Base-by-base conservation (phyloP, 495 filamentous ascomycete genomes). In the Friedmanniomyces simplex region DNA sequence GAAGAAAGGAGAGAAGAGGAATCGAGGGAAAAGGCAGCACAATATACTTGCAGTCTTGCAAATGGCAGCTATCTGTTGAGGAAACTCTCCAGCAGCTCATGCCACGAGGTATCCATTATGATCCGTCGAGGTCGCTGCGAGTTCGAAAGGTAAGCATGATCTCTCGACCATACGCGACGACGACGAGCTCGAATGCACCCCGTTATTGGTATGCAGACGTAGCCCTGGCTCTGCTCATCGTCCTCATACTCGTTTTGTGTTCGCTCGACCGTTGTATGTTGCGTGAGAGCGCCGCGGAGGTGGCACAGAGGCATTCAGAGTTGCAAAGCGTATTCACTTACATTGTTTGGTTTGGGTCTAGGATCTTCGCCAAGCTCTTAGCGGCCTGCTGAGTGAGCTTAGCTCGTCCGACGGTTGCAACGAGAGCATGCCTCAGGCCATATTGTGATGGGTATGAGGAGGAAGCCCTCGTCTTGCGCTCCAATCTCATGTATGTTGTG, bases 131-230 rank as follows among this genome's bases (percentile, higher is more conserved):
- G 28, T 3, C 3, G 28, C 28, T 32, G 4, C 10, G 28, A 32
- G 28, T 32, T 32, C 10, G 28, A 10, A 10, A 10, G 28, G 10
- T 32, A 32, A 10, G 28, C 10, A 32, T 10, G 28, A 10, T 10
- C 28, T 32, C 28, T 32, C 28, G 28, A 32, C 28, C 10, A 32
- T 32, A 3, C 10, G 28, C 28, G 28, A 32, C 28, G 28, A 32
- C 32, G 25, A 21, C 16, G 25, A 52, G 11, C 16, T 34, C 25
- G 2, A 12, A 32, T 13, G 20, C 34, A 24, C 25, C 14, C 2
- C 25, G 25, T 25, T 52, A 52, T 52, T 3, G 25, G 50, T 52
- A 52, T 52, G 50, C 25, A 24, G 50, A 52, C 14, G 32, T 52
- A 34, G 50, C 30, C 25, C 25, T 52, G 50, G n/a, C 7, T 26